Percentiles rank a stretch among this genome's conserved stretches.
phyloP scores from a whole-genome alignment of 2,329 filamentous ascomycete species.

The Zasmidium cellare region DNA sequence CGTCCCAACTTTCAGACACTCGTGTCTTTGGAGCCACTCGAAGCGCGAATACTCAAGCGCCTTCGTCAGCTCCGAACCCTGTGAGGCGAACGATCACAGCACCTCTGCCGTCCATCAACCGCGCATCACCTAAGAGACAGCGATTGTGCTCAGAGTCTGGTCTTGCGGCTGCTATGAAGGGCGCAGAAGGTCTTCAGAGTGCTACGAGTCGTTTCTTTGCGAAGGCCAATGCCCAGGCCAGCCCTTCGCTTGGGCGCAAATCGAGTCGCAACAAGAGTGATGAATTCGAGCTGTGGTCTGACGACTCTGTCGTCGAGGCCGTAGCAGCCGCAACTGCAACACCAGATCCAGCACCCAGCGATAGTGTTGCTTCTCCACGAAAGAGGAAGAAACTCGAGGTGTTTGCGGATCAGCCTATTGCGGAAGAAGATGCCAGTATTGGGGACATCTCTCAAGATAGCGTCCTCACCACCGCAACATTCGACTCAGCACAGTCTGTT shows the following conservation, averaged over 20 bases:
- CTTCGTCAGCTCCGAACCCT: constrained; percentile 44
- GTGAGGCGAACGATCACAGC: constrained; percentile 39
- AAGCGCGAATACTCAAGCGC: constrained; percentile 27
- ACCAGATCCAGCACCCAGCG: constrained; percentile 15
- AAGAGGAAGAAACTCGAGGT: constrained; percentile 33
- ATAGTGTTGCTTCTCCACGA: constrained; percentile 21
- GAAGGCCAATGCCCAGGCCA: constrained; percentile 36
- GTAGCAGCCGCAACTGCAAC: constrained; percentile 36
- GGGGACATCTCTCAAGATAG: constrained; percentile 13
- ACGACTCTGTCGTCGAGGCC: constrained; percentile 49
- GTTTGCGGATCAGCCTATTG: constrained; percentile 21
- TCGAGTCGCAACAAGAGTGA: constrained; percentile 36
- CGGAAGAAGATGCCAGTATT: constrained; percentile 5
- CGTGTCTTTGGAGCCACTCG: constrained; percentile 18
- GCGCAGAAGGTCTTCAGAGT: constrained; percentile 24
- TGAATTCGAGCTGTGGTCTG: constrained; percentile 49
- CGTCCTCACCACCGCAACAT: constrained; percentile 11
- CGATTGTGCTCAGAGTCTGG: constrained; percentile 43
- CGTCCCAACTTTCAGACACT: constrained; percentile 46
- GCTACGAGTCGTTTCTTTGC: constrained; percentile 49
- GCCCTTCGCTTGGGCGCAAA: constrained; percentile 41
- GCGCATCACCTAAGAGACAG: constrained; percentile 22
- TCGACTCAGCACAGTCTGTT: constrained; percentile 12
- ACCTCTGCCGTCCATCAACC: constrained; percentile 27
- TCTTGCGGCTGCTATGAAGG: constrained; percentile 30